Base-by-base conservation (phyloP, 2,329 filamentous ascomycete genomes). In the Trematosphaeria pertusa region DNA sequence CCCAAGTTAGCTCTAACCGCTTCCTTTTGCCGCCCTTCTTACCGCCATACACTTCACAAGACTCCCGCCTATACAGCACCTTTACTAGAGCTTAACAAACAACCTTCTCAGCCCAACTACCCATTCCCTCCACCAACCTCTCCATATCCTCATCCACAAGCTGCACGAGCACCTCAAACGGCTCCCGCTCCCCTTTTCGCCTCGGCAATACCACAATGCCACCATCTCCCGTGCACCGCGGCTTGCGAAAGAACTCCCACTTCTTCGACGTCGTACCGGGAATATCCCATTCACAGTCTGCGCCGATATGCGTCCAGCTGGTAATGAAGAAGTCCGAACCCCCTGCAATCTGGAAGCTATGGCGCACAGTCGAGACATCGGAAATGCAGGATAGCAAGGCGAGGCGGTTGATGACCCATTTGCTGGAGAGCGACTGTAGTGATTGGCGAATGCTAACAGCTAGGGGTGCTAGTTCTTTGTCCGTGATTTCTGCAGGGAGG, bases 291-390 rank as follows among this genome's bases (percentile, higher is more conserved):
- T 46, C 34, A 15, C 39, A 34, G 9, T 64, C 57, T 1, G 51
- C 57, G 2, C 58, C 58, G 19, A 65, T 60, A 21, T 65, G 36
- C 43, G 56, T 49, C 64, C 63, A 68, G 18, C 55, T 62, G 1
- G 63, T 64, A n/a, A 67, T 55, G 24, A 60, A 65, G 3, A 67
- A 22, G 26, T 67, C 62, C 2, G 61, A 58, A 1, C 63, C 64
- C 17, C 60, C 56, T 8, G 30, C 30, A 1, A 54, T 52, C 1
- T 41, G 34, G 28, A 55, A 41, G 10, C 37, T 1, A 50, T 43
- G 2, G 46, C 34, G 19, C 40, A 33, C 39, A 44, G n/a, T 26
- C 19, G 10, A 36, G 42, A 7, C n/a, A 38, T 48, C 20, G 3
- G 31, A 20, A 9, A 37, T 40, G 4, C 38, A 15, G 3, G 48